Evolutionary conservation across 2,329 filamentous ascomycete species (phyloP).

Genomic region (Fusarium cyanostomum): DNA sequence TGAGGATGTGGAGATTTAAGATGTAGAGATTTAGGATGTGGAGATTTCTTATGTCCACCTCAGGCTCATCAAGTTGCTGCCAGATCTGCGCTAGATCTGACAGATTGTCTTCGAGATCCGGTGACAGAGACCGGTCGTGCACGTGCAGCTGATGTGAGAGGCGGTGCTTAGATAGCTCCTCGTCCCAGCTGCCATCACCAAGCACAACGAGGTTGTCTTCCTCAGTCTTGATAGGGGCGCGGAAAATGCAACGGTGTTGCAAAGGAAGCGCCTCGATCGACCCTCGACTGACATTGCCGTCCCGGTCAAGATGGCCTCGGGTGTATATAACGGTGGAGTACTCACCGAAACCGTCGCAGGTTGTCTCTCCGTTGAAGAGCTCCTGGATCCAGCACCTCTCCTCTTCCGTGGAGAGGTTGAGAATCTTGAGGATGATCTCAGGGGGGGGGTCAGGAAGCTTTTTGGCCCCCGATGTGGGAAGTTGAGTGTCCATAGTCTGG

Average conservation of each 20-base stretch:
- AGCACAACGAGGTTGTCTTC: background rate
- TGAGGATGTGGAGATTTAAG: background rate
- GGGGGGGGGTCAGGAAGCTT: background rate
- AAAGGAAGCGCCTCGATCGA: conserved; percentile 1
- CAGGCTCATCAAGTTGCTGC: background rate
- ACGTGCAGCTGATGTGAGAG: conserved; percentile 7
- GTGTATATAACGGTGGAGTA: conserved; percentile 21
- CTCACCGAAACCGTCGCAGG: background rate
- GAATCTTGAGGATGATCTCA: conserved; percentile 9
- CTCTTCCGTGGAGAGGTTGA: background rate
- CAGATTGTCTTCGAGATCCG: background rate
- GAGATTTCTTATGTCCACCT: background rate
- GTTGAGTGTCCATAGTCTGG: background rate
- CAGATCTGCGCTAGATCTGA: background rate
- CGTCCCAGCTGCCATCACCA: background rate
- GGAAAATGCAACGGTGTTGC: conserved; percentile 12
- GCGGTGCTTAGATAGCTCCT: background rate
- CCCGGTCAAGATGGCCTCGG: background rate
- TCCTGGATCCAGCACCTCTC: conserved; percentile 5
- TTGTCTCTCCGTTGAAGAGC: background rate
- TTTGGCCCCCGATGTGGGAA: background rate
- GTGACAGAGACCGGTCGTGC: conserved; percentile 1
- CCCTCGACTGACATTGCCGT: background rate
- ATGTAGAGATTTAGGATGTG: background rate
- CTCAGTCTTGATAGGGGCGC: background rate